Base-by-base conservation (phyloP, 441 rosid species). In the Oxalis stricta region DNA sequence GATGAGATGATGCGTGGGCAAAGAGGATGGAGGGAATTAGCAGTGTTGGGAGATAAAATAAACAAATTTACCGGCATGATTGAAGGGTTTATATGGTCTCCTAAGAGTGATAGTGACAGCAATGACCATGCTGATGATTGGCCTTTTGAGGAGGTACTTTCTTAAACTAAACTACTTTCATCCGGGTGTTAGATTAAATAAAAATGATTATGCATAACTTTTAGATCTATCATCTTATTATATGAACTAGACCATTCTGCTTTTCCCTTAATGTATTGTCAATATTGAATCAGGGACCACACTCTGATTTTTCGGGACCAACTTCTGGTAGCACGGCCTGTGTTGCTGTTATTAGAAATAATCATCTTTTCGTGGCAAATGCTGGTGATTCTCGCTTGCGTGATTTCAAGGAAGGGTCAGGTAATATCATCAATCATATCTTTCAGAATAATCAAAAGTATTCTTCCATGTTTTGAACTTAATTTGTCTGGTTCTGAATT, bases 1-100 rank as follows among this genome's bases (percentile, higher is more conserved):
- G 95, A 87, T 57, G 95, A 81, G 65, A 84, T 91, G 99, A 91
- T 91, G 99, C 79, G 76, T 31, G 97, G 97, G 36, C 97, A 87
- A 68, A 70, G 93, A 65, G 95, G 95, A 40, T 87, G 97, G 97
- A 72, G 93, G 44, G 97, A 87, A 60, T 69, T 87, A 55, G 89
- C 97, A 46, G 54, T 70, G 33, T 68, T 88, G 49, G 95, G 95
- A 18, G 93, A 84, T 58, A 88, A 72, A 55, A 65, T 84, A 48
- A 77, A 81, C 73, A 84, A 87, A 73, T 73, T 87, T 44, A 71
- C 79, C 1, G 87, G 97, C 38, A 81, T 87, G 93, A 66, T 87
- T 50, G 97, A 87, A 73, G 95, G 95, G 53, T 57, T 84, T 26
- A 84, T 87, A 64, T 87, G 95, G 95, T 81, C 94, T 51, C 94